Percentiles rank a stretch among this genome's conserved stretches.
Conservation (phyloP, 495 filamentous ascomycete genomes). For the Haplographium delicatum region DNA sequence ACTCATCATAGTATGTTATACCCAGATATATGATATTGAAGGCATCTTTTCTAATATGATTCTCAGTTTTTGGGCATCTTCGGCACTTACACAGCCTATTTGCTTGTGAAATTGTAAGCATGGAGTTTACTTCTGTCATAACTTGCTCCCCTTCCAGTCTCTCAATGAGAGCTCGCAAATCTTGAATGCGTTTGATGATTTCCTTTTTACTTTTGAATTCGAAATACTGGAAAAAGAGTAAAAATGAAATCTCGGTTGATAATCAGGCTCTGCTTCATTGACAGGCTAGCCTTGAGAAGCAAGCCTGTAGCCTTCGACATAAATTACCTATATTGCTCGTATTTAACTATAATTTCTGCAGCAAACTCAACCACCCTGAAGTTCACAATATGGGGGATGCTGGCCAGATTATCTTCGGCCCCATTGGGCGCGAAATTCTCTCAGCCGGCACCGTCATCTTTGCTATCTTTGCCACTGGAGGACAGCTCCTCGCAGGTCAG, state of each 20-base stretch:
- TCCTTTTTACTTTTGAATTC: too few relatives aligned
- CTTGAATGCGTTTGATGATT: too few relatives aligned
- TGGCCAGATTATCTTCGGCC: constrained; percentile 61
- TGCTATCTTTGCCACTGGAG: constrained; percentile 64
- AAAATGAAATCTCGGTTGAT: too few relatives aligned
- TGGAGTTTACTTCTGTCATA: too few relatives aligned
- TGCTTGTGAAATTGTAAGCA: constrained; percentile 73
- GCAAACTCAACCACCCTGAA: constrained; percentile 50
- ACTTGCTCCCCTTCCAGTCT: too few relatives aligned
- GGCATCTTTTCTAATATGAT: constrained; percentile 54
- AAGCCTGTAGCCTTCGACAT: too few relatives aligned
- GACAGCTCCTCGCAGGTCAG: constrained; percentile 59
- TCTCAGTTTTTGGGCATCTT: constrained; percentile 38
- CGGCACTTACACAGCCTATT: constrained; percentile 60
- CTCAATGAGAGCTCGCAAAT: too few relatives aligned
- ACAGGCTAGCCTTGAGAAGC: too few relatives aligned
- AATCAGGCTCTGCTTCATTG: too few relatives aligned
- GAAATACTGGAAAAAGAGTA: too few relatives aligned
- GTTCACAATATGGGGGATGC: constrained; percentile 71
- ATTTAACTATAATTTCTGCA: too few relatives aligned
- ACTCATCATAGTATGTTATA: constrained; percentile 31
- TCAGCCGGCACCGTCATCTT: constrained; percentile 54
- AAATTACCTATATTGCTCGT: too few relatives aligned
- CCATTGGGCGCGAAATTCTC: constrained; percentile 50
- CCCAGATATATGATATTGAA: constrained; percentile 62